Evolutionary conservation across 495 filamentous ascomycete species (phyloP).

Genomic region (Lasiosphaeria hispida): DNA sequence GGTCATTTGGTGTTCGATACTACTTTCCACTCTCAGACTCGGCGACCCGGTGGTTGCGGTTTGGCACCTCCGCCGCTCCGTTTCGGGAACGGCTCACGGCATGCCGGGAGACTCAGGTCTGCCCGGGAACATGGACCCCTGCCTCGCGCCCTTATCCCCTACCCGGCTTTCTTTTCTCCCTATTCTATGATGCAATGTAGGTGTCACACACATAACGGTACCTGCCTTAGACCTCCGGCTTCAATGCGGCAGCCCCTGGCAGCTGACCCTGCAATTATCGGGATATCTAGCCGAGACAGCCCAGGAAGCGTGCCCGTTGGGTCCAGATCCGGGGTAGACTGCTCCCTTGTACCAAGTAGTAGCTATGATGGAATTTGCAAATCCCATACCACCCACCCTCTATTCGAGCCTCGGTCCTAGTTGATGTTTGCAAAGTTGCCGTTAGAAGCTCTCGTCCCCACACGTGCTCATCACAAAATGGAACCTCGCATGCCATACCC

Average conservation of each 20-base stretch:
- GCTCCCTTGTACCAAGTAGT: too few relatives aligned
- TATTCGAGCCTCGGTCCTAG: too few relatives aligned
- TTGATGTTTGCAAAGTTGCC: too few relatives aligned
- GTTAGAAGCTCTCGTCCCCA: too few relatives aligned
- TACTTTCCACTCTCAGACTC: conserved; percentile 9
- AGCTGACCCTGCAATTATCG: conserved; percentile 5
- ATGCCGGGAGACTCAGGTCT: conserved; percentile 31
- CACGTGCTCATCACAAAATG: too few relatives aligned
- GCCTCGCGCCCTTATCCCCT: neutral
- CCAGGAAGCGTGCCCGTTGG: neutral
- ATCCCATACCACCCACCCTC: too few relatives aligned
- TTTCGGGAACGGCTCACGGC: conserved; percentile 32
- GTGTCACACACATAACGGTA: neutral
- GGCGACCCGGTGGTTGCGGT: conserved; percentile 19
- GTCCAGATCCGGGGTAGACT: too few relatives aligned
- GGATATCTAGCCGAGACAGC: conserved; percentile 12
- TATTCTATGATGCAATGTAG: neutral
- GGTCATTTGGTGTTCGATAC: neutral
- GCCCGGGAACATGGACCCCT: conserved; percentile 24
- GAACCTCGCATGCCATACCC: too few relatives aligned
- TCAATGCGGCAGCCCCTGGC: neutral
- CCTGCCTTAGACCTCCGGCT: neutral
- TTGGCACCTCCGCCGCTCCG: conserved; percentile 18
- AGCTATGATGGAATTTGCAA: too few relatives aligned
- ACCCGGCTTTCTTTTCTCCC: neutral